These are phyloP conservation scores for Pezicula radicicola DNA, from an alignment of 2,329 filamentous ascomycete genomes.

Conservation along the genomic window DNA sequence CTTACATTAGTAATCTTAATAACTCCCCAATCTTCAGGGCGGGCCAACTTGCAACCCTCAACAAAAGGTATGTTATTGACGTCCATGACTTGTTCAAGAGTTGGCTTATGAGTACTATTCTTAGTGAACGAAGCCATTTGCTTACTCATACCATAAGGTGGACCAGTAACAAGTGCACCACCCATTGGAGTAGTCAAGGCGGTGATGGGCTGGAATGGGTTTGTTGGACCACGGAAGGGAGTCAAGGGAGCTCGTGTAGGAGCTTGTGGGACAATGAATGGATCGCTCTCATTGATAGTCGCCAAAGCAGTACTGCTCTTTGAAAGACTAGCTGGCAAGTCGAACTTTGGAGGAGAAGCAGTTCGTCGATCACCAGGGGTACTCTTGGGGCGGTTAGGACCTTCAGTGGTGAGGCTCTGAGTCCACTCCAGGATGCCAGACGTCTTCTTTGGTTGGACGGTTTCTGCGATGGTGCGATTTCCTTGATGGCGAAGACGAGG, in stretches of 20 bases:
- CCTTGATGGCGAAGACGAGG: constrained; percentile 18
- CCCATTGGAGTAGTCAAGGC: constrained; percentile 4
- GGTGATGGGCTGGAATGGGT: not conserved
- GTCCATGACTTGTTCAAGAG: constrained; percentile 23
- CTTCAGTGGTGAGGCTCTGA: constrained; percentile 6
- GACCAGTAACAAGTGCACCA: not conserved
- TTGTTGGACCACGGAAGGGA: not conserved
- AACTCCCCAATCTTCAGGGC: constrained; percentile 26
- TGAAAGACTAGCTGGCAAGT: constrained; percentile 6
- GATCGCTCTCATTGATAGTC: constrained; percentile 11
- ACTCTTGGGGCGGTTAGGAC: not conserved
- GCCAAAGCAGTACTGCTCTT: constrained; percentile 2
- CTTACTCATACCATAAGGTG: constrained; percentile 8
- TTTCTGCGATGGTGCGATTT: constrained; percentile 14
- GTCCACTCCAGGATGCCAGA: constrained; percentile 12
- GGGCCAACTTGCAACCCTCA: constrained; percentile 28
- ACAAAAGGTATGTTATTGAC: constrained; percentile 29
- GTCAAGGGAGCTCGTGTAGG: not conserved
- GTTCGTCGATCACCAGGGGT: not conserved
- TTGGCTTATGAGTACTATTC: constrained; percentile 18
- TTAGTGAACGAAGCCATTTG: constrained; percentile 15
- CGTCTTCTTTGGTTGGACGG: constrained; percentile 12
- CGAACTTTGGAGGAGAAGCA: constrained; percentile 14
- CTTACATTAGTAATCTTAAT: constrained; percentile 34
- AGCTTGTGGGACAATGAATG: constrained; percentile 6